Base-by-base conservation (phyloP, 2,329 filamentous ascomycete genomes). In the Cordyceps pruinosa region DNA sequence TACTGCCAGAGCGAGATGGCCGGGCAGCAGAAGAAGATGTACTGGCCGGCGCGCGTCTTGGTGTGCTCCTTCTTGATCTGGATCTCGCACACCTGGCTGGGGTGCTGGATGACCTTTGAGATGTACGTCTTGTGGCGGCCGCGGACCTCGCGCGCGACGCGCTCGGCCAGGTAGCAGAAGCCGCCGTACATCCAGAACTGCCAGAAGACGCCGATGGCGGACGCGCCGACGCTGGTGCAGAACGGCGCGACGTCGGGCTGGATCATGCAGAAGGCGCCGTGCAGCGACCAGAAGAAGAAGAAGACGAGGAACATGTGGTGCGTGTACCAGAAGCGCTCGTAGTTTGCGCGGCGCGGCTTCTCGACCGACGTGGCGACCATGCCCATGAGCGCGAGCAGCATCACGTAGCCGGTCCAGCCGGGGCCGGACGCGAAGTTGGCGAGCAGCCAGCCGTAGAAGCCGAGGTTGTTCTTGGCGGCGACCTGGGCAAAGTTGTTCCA, bases 61-160 rank as follows among this genome's bases (percentile, higher is more conserved):
- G 89, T 92, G 73, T 90, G 77, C 68, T 92, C 88, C 73, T 94
- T 94, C 79, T 93, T 92, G 75, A 95, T 91, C 75, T 94, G 90
- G 60, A 95, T 92, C 73, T 95, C 90, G 70, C 88, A 89, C 19
- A 95, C 90, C 66, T 91, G 90, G 76, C 88, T 90, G 8, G 89
- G 89, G 70, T 95, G 89, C 75, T 94, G 89, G 62, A 95, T 86
- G 61, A 95, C 90, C 75, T 94, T 94, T 62, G 88, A 90, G 59
- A 95, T 88, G 69, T 88, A 90, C 17, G 89, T 93, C 79, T 87
- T 90, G 76, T 93, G 88, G 26, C 85, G 82, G 46, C 89, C 89
- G 54, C 89, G 85, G 41, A 93, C 75, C 72, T 94, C 90, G 61
- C 89, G 84, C 21, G 88, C 84, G 58, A 92, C 77, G 60, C 89